These are phyloP conservation scores for Trichocladium antarcticum DNA, from an alignment of 495 filamentous ascomycete species.

Conservation along the genomic window DNA sequence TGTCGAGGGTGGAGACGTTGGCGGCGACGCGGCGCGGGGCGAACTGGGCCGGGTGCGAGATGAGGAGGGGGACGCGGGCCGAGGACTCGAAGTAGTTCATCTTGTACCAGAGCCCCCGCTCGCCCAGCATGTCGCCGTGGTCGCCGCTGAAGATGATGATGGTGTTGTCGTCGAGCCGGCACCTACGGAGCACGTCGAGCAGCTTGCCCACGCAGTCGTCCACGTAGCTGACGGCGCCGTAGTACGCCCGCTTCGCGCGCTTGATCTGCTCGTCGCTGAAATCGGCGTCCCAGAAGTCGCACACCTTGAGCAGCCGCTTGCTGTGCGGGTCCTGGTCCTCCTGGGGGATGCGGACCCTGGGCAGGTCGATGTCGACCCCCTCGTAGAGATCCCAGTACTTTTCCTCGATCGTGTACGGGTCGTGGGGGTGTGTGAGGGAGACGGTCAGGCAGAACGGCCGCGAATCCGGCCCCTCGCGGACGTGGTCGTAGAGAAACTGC, in stretches of 20 bases:
- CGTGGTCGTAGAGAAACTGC: slow-evolving; percentile 76
- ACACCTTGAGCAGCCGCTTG: slow-evolving; percentile 66
- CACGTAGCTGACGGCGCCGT: slow-evolving; percentile 78
- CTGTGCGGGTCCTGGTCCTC: slow-evolving; percentile 75
- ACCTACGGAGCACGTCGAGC: slow-evolving; percentile 57
- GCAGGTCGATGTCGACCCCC: slow-evolving; percentile 70
- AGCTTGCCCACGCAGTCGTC: slow-evolving; percentile 78
- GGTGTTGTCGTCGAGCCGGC: slow-evolving; percentile 65
- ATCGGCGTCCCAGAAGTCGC: slow-evolving; percentile 65
- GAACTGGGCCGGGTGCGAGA: slow-evolving; percentile 60
- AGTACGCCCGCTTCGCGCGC: slow-evolving; percentile 72
- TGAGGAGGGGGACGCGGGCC: slow-evolving; percentile 68
- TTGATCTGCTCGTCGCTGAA: slow-evolving; percentile 71
- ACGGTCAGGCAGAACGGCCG: slow-evolving; percentile 81
- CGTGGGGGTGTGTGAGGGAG: slow-evolving; percentile 83
- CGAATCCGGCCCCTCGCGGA: slow-evolving; percentile 51
- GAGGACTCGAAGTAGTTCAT: slow-evolving; percentile 80
- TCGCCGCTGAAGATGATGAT: slow-evolving; percentile 82
- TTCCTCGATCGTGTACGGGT: slow-evolving; percentile 79
- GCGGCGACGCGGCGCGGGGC: slow-evolving; percentile 54
- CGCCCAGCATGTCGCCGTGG: slow-evolving; percentile 87
- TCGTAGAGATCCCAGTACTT: slow-evolving; percentile 87
- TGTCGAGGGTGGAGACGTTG: slow-evolving; percentile 77
- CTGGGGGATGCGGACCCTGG: slow-evolving; percentile 59
- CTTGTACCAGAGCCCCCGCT: slow-evolving; percentile 76